Base-by-base conservation (phyloP, 257 asterid species). In the Marsdenia floribunda region DNA sequence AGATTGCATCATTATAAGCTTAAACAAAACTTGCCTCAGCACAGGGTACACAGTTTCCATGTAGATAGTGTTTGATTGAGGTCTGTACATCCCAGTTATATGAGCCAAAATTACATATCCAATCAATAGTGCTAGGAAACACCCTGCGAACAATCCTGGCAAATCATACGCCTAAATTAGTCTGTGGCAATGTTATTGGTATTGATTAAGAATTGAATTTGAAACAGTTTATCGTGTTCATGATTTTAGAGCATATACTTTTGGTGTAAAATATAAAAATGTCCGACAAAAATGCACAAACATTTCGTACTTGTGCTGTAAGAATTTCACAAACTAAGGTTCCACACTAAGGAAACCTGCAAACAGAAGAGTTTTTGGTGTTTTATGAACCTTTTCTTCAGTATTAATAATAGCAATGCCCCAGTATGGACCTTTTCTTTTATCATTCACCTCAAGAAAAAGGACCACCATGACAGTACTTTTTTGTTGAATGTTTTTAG, bases 11-110 rank as follows among this genome's bases (percentile, higher is more conserved):
- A 49, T 50, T 37, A 52, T 18, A 13, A 14, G 26, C 52, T 46
- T 47, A 29, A 44, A 16, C 1, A 9, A 52, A 13, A 64, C 96
- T 93, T 86, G 90, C 98, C 97, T 91, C 58, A 93, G 87, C 69
- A 93, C 86, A 12, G 98, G 97, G 72, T 88, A 91, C 49, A 91
- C 90, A 16, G 98, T 93, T 85, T 91, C 96, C 98, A 91, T 93
- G 87, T 93, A 93, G 74, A 87, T 74, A 65, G 84, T 77, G 44
- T 90, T 82, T 22, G 97, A 87, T 67, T 76, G 75, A 72, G 93
- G 80, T 67, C 68, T 77, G 66, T 91, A 93, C 88, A 84, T 82
- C 78, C 98, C 96, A 1, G 96, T 88, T 24, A 86, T 76, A 79
- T 87, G 96, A 54, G 97, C 96, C 93, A 91, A 85, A 83, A 91